Conservation (phyloP, 495 filamentous ascomycete genomes). For the Pseudomonodictys pantanalensis region DNA sequence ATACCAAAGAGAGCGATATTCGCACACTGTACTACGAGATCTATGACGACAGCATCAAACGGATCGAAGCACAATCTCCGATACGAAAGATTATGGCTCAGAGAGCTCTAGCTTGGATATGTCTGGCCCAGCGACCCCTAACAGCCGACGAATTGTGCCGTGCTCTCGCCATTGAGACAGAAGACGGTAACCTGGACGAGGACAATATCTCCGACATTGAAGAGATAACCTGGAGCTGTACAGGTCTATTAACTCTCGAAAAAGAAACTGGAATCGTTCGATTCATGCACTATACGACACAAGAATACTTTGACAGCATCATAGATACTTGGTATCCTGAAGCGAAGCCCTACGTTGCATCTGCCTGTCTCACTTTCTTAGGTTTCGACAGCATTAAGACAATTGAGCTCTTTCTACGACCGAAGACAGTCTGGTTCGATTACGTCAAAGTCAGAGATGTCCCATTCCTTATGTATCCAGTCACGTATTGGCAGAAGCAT, state of each 20-base stretch:
- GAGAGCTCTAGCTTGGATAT: slow-evolving; percentile 4
- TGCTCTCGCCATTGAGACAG: slow-evolving; percentile 46
- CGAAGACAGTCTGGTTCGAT: too few species aligned
- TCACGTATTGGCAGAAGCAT: too few species aligned
- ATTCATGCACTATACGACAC: slow-evolving; percentile 55
- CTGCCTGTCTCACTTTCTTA: slow-evolving; percentile 48
- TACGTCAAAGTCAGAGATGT: too few species aligned
- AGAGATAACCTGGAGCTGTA: slow-evolving; percentile 49
- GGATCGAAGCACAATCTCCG: slow-evolving; percentile 44
- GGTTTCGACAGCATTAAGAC: slow-evolving; percentile 41
- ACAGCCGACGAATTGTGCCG: slow-evolving; percentile 28
- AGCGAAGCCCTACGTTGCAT: slow-evolving; percentile 41
- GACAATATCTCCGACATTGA: slow-evolving; percentile 43
- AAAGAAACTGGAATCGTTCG: slow-evolving; percentile 48
- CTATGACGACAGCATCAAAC: slow-evolving; percentile 47
- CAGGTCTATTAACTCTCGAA: slow-evolving; percentile 53
- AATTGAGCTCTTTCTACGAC: too few species aligned
- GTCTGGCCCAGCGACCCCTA: slow-evolving; percentile 3
- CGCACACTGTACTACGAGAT: too few species aligned
- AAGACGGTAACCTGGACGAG: slow-evolving; percentile 38
- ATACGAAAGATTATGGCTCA: background rate
- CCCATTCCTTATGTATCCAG: too few species aligned
- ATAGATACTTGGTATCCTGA: slow-evolving; percentile 40
- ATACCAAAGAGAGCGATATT: slow-evolving; percentile 27
- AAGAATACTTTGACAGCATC: slow-evolving; percentile 51